Percentiles rank a stretch among this genome's conserved stretches.
These are phyloP conservation scores for Aspergillus sp. DNA, from an alignment of 2,329 filamentous ascomycete species.

Conservation along the genomic window DNA sequence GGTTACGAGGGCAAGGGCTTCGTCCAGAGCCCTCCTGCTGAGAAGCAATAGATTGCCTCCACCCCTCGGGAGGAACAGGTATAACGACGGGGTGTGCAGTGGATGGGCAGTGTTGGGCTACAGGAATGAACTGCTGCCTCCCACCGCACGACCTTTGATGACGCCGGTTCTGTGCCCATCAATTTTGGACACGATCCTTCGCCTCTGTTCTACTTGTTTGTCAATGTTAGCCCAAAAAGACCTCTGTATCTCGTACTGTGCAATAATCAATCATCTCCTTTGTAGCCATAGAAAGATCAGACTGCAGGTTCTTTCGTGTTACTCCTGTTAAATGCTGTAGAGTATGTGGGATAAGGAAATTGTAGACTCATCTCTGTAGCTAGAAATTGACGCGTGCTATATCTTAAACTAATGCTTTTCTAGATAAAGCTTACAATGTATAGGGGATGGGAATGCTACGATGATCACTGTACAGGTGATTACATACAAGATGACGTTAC, in stretches of 20 bases:
- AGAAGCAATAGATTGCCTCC: conserved; percentile 38
- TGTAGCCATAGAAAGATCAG: conserved; percentile 42
- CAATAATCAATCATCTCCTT: conserved; percentile 49
- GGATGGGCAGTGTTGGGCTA: conserved; percentile 15
- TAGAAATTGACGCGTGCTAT: too few relatives aligned
- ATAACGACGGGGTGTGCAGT: conserved; percentile 24
- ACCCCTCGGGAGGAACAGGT: conserved; percentile 28
- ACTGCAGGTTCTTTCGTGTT: conserved; percentile 22
- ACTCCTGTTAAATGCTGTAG: background rate
- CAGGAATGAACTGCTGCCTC: conserved; percentile 10
- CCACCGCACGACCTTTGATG: conserved; percentile 16
- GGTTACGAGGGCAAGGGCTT: conserved; percentile 76
- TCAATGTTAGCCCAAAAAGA: conserved; percentile 36
- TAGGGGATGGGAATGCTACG: background rate
- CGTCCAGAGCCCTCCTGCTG: conserved; percentile 64
- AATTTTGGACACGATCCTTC: conserved; percentile 21
- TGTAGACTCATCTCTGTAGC: background rate
- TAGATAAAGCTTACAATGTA: background rate
- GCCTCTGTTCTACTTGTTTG: conserved; percentile 31
- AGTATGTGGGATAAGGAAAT: background rate
- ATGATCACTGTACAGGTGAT: background rate
- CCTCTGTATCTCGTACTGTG: conserved; percentile 47
- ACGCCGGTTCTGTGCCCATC: conserved; percentile 21
- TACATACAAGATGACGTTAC: background rate
- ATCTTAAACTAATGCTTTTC: too few relatives aligned